Evolutionary conservation across 2,329 filamentous ascomycete genomes (phyloP), one percentile per base, ranked within the genome.

Genomic region (Thermothelomyces thermophilus): DNA sequence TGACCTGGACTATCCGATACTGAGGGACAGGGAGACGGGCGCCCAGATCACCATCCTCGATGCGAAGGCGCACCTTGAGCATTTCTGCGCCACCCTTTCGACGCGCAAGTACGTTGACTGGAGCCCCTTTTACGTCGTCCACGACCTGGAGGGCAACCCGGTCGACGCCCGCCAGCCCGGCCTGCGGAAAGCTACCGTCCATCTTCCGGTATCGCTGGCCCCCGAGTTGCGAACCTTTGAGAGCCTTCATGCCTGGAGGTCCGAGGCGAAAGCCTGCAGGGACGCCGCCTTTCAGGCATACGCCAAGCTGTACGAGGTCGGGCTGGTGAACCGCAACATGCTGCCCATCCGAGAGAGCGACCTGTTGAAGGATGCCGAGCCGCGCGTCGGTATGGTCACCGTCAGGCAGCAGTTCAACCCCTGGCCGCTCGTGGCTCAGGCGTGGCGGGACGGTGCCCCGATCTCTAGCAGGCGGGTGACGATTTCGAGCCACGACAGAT

Each of bases 201-300:
- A 79, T 2, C 71, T 97, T 2, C 91, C 91, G 0, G 73, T 77
- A 3, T 84, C 79, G 3, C 70, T 97, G 1, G 76, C 86, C n/a
- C 69, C 74, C 3, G 64, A 74, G 11, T 65, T 89, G 9, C 79
- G 86, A 14, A 69, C 66, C 34, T 72, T 77, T 0, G 59, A 67
- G 19, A 79, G 84, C 45, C 63, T 65, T 24, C 55, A 63, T 31
- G 55, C 64, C n/a, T 96, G 90, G 90, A 66, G 58, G 10, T 86
- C 82, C 0, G 84, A 93, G 60, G 78, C 74, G 50, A 82, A 80
- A 57, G 89, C 90, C 0, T 82, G 74, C 57, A 88, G 86, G 61
- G 91, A 96, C 65, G 88, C 85, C 1, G 86, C 88, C 0, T 93
- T 95, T 54, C 79, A 87, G 60, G 87, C 90, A 1, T 95, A 90